Conservation (phyloP, 495 filamentous ascomycete genomes). For the Terfezia boudieri region DNA sequence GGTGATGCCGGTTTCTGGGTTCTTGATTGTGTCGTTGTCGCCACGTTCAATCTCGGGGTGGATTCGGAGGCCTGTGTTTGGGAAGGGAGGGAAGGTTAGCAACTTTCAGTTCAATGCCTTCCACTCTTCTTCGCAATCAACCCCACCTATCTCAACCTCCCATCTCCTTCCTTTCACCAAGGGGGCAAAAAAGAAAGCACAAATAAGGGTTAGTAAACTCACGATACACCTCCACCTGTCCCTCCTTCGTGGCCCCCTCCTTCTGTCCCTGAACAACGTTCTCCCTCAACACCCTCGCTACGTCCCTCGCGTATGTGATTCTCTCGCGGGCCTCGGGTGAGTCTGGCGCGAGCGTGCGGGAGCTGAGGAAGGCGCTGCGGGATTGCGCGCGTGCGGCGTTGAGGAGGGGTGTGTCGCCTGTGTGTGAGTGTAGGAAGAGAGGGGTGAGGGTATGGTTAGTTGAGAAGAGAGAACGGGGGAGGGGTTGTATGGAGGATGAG, state of each 20-base stretch:
- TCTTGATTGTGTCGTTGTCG: conserved; percentile 71
- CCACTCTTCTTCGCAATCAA: background rate
- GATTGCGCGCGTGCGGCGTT: conserved; percentile 40
- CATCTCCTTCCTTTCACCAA: background rate
- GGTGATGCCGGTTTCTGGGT: background rate
- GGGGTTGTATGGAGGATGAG: background rate
- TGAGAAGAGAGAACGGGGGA: background rate
- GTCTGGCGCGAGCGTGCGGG: background rate
- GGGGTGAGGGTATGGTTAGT: background rate
- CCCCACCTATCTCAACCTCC: background rate
- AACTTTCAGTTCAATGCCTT: background rate
- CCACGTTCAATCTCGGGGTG: conserved; percentile 79
- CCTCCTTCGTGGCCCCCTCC: conserved; percentile 16
- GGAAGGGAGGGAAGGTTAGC: background rate
- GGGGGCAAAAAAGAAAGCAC: no score
- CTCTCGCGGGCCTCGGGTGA: conserved; percentile 6
- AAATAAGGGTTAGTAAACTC: no score
- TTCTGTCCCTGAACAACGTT: conserved; percentile 74
- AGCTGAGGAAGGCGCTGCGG: conserved; percentile 42
- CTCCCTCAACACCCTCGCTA: conserved; percentile 53
- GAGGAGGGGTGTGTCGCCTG: background rate
- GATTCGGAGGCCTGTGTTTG: conserved; percentile 49
- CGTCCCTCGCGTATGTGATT: conserved; percentile 59
- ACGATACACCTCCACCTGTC: conserved; percentile 24
- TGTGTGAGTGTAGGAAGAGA: conserved; percentile 3